A percentile compares a stretch with the other conserved stretches of the same genome.
Conservation (phyloP, 305 asterid species). For the Coffea humblotiana region DNA sequence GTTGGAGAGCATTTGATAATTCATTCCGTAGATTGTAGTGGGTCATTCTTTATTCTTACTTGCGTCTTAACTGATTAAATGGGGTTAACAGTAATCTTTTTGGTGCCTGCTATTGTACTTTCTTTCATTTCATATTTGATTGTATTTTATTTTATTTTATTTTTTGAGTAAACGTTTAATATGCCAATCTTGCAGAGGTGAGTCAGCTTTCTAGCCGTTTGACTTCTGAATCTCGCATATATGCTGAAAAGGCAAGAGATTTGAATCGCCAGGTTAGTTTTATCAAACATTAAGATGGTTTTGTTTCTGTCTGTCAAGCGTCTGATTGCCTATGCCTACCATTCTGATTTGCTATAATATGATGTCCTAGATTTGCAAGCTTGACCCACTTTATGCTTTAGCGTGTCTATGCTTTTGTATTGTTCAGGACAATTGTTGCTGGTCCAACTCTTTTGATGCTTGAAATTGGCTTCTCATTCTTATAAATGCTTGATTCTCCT, state of each 20-base stretch:
- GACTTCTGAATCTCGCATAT: slow-evolving; percentile 87
- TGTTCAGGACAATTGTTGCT: not conserved
- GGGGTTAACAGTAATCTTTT: not conserved
- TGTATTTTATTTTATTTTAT: not conserved
- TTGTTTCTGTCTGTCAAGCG: not conserved
- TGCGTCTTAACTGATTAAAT: not conserved
- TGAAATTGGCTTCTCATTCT: not conserved
- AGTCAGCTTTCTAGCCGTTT: slow-evolving; percentile 91
- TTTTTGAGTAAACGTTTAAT: slow-evolving; percentile 17
- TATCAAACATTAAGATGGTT: slow-evolving; percentile 9
- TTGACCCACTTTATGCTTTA: not conserved
- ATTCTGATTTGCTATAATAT: not conserved
- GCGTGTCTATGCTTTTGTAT: not conserved
- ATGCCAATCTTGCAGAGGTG: slow-evolving; percentile 66
- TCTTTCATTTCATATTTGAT: slow-evolving; percentile 11
- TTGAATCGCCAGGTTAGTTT: slow-evolving; percentile 85
- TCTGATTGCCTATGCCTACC: not conserved
- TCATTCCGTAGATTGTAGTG: not conserved
- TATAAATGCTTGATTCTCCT: not conserved
- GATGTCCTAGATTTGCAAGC: not conserved
- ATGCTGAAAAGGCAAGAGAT: slow-evolving; percentile 79
- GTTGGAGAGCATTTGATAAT: not conserved
- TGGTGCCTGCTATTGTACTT: slow-evolving; percentile 3
- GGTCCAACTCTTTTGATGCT: not conserved
- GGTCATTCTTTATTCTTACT: not conserved